These are phyloP conservation scores for Candida adriatica DNA, from an alignment of 805 yeast species.

Conservation along the genomic window DNA sequence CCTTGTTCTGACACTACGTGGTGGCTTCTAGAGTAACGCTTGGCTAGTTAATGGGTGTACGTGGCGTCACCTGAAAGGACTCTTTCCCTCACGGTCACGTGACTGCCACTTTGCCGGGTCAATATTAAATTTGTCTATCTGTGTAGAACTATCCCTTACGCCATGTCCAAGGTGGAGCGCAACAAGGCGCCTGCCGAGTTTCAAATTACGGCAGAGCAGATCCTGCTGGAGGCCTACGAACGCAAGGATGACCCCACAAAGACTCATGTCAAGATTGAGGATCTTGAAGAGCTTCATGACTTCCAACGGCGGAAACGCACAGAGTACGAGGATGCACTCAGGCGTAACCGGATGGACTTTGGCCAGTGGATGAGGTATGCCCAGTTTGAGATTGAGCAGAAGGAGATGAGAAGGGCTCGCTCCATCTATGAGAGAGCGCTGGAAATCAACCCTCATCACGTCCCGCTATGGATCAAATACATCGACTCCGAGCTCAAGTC, in stretches of 20 bases:
- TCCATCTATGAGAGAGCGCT: constrained; percentile 85
- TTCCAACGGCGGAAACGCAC: constrained; percentile 68
- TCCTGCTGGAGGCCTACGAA: constrained; percentile 56
- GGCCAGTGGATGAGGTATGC: constrained; percentile 94
- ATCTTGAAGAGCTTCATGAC: constrained; percentile 75
- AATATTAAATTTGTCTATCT: background rate
- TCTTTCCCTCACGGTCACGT: too few species aligned
- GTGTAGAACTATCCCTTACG: background rate
- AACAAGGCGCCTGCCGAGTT: constrained; percentile 39
- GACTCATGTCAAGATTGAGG: constrained; percentile 49
- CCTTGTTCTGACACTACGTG: constrained; percentile 86
- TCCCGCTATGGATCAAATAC: constrained; percentile 83
- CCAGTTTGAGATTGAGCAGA: constrained; percentile 74
- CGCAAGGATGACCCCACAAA: constrained; percentile 33
- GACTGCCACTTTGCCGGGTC: too few species aligned
- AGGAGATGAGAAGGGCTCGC: constrained; percentile 72
- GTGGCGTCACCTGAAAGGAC: too few species aligned
- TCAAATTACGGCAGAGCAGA: constrained; percentile 60
- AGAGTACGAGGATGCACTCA: constrained; percentile 81
- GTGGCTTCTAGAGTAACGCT: too few species aligned
- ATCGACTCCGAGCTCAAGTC: constrained; percentile 68
- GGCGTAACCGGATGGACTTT: constrained; percentile 72
- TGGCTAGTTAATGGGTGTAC: constrained; percentile 1
- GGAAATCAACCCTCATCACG: constrained; percentile 64
- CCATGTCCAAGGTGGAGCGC: constrained; percentile 19